Conservation (phyloP, 768 basidiomycete genomes). For the Termitomyces heimii region DNA sequence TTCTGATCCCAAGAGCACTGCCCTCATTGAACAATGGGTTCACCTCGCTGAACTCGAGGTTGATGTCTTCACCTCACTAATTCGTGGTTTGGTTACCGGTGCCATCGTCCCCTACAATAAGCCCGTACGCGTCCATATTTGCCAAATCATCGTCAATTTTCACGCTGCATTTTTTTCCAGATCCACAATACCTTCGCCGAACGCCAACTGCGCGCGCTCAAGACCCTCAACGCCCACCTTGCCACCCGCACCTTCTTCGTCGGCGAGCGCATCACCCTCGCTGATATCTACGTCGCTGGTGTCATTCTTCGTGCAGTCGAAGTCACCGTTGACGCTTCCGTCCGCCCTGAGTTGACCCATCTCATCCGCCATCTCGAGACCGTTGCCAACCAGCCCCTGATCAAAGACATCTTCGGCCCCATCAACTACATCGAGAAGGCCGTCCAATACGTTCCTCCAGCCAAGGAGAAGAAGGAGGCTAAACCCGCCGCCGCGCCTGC, state of each 20-base stretch:
- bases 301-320: conserved; percentile 47
- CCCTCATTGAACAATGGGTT: conserved; percentile 82
- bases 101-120: conserved; percentile 70
- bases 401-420: conserved; percentile 63
- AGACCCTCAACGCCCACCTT: conserved; percentile 71
- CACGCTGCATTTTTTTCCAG: conserved; percentile 25
- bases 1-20: conserved; percentile 53
- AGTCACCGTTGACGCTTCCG: conserved; percentile 58
- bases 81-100: conserved; percentile 39
- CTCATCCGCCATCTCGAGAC: conserved; percentile 84
- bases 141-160: neutral
- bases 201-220: conserved; percentile 50
- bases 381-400: conserved; percentile 73
- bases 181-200: conserved; percentile 51
- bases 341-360: conserved; percentile 67
- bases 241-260: conserved; percentile 83
- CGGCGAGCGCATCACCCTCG: conserved; percentile 90
- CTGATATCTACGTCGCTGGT: conserved; percentile 71
- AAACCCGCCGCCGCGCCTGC: conserved; percentile 45
- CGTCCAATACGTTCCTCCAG: conserved; percentile 62
- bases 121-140: conserved; percentile 43
- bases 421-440: conserved; percentile 63
- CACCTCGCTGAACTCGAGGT: conserved; percentile 71
- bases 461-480: conserved; percentile 72
- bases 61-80: conserved; percentile 26